These are phyloP conservation scores for Candida sakaeoensis DNA, from an alignment of 805 yeast genomes.

Conservation along the genomic window DNA sequence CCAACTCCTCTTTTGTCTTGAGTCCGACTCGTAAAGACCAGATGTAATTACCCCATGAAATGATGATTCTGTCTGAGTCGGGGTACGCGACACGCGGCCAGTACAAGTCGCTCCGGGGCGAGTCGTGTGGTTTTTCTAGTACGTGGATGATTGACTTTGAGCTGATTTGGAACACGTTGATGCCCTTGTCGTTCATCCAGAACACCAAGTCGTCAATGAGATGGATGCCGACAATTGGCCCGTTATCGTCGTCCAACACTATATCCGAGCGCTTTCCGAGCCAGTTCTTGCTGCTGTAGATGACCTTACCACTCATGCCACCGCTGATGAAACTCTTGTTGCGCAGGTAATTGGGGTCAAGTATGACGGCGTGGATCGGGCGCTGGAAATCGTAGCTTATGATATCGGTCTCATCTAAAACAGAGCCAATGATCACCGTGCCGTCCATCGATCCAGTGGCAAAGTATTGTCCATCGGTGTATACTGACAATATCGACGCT, in stretches of 20 bases:
- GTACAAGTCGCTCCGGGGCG: constrained; percentile 69
- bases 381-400: constrained; percentile 78
- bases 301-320: constrained; percentile 82
- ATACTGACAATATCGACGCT: constrained; percentile 74
- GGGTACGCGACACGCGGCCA: constrained; percentile 75
- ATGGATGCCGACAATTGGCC: constrained; percentile 68
- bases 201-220: constrained; percentile 62
- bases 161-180: constrained; percentile 59
- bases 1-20: constrained; percentile 10
- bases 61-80: constrained; percentile 60
- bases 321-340: constrained; percentile 76
- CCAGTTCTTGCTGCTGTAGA: constrained; percentile 79
- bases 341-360: constrained; percentile 64
- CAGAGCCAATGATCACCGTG: constrained; percentile 76
- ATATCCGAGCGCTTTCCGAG: constrained; percentile 75
- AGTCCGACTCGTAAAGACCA: constrained; percentile 61
- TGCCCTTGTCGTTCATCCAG: constrained; percentile 85
- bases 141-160: constrained; percentile 47
- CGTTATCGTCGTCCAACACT: constrained; percentile 53
- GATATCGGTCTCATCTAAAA: constrained; percentile 58
- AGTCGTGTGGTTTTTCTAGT: constrained; percentile 53
- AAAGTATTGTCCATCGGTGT: constrained; percentile 68
- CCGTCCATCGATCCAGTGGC: constrained; percentile 96
- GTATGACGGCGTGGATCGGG: constrained; percentile 82
- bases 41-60: constrained; percentile 81